Percentiles rank a stretch among this genome's conserved stretches.
phyloP scores from a whole-genome alignment of 2,329 filamentous ascomycete species.

The Stagonosporopsis cucurbitacearum region DNA sequence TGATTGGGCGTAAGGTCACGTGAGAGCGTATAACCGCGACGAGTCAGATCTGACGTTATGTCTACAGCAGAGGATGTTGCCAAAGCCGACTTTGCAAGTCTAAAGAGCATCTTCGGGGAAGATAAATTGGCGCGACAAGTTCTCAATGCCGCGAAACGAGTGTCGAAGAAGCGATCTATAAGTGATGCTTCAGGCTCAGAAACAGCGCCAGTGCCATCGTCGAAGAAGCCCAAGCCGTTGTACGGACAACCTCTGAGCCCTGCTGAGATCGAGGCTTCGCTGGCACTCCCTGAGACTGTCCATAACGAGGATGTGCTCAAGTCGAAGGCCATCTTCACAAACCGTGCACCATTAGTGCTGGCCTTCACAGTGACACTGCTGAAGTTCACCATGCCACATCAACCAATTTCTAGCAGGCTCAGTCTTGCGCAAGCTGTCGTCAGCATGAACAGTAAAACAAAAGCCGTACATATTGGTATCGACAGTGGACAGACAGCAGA shows the following conservation, averaged over 20 bases:
- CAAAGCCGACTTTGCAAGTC: conserved; percentile 53
- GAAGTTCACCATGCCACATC: conserved; percentile 82
- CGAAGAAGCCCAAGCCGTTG: conserved; percentile 45
- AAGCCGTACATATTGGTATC: conserved; percentile 77
- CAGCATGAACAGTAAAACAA: conserved; percentile 78
- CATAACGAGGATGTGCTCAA: conserved; percentile 66
- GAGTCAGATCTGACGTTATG: conserved; percentile 19
- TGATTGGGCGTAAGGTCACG: conserved; percentile 57
- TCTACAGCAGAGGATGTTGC: conserved; percentile 56
- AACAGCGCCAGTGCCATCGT: conserved; percentile 33
- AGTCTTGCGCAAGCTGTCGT: conserved; percentile 85
- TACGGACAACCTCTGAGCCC: conserved; percentile 50
- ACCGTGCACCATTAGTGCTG: conserved; percentile 80
- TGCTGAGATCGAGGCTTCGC: conserved; percentile 67
- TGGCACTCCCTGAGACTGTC: conserved; percentile 63
- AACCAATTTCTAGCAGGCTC: conserved; percentile 81
- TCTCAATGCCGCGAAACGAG: conserved; percentile 62
- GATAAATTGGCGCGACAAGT: conserved; percentile 64
- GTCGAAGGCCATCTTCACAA: conserved; percentile 69
- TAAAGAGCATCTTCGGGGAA: conserved; percentile 57
- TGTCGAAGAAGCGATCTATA: conserved; percentile 61
- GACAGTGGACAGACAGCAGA: conserved; percentile 69
- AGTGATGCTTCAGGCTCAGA: conserved; percentile 29
- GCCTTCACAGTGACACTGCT: conserved; percentile 78
- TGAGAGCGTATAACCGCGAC: conserved; percentile 30